phyloP scores from a whole-genome alignment of 257 asterid species.

The Paulownia fortunei region DNA sequence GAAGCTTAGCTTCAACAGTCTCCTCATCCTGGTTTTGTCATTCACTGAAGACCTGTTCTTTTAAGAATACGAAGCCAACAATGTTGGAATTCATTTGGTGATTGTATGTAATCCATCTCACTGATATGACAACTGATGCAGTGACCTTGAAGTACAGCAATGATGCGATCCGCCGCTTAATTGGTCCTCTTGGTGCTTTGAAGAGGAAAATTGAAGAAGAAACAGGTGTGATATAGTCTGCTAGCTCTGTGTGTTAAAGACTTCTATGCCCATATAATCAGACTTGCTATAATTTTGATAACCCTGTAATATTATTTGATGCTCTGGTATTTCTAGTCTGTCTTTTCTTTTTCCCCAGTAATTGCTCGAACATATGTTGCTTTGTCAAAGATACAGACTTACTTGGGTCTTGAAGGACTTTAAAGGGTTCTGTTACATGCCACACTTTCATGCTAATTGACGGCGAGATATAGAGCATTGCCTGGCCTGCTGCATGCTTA shows the following conservation, averaged over 20 bases:
- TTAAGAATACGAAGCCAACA: background rate
- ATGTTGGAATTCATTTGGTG: conserved; percentile 16
- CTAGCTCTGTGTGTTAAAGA: conserved; percentile 2
- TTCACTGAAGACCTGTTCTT: background rate
- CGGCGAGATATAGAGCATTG: background rate
- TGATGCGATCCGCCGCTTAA: conserved; percentile 83
- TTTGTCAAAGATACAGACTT: background rate
- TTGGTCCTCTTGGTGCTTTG: conserved; percentile 95
- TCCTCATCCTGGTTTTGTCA: conserved; percentile 12
- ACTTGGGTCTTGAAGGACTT: background rate
- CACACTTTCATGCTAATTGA: background rate
- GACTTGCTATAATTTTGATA: background rate
- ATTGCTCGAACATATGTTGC: background rate
- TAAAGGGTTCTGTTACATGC: background rate
- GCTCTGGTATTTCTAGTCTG: background rate
- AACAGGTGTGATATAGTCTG: conserved; percentile 60
- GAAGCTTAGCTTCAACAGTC: conserved; percentile 7
- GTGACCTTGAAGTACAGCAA: conserved; percentile 81
- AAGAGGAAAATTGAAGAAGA: conserved; percentile 96
- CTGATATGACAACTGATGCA: conserved; percentile 43
- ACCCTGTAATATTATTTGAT: background rate
- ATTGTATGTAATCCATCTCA: conserved; percentile 21
- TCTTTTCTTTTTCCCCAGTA: background rate
- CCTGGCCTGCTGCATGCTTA: background rate
- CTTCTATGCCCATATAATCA: background rate